A percentile compares a stretch with the other conserved stretches of the same genome.
These are phyloP conservation scores for Stephania yunnanensis DNA, from an alignment of 164 flowering plant genomes.

Conservation along the genomic window DNA sequence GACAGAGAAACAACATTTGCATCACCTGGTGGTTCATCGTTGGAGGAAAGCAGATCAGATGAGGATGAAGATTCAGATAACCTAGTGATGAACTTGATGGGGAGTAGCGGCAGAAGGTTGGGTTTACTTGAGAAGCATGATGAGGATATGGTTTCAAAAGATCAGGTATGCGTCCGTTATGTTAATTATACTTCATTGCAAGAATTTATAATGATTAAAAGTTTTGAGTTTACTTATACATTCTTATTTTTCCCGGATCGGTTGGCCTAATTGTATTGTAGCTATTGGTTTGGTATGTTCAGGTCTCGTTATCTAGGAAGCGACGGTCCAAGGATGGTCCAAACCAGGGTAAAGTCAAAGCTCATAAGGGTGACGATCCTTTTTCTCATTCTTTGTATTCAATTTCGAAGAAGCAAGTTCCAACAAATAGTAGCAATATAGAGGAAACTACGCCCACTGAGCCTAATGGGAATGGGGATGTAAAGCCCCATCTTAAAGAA, in stretches of 20 bases:
- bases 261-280: not conserved
- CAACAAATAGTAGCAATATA: slow-evolving; percentile 13
- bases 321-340: slow-evolving; percentile 10
- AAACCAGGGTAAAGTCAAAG: slow-evolving; percentile 9
- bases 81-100: slow-evolving; percentile 48
- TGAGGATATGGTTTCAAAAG: slow-evolving; percentile 8
- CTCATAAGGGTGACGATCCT: slow-evolving; percentile 22
- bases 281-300: not conserved
- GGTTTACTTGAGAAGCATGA: slow-evolving; percentile 11
- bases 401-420: slow-evolving; percentile 23
- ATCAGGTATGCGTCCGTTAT: slow-evolving; percentile 26
- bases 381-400: not conserved
- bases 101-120: slow-evolving; percentile 15
- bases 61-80: slow-evolving; percentile 40
- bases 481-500: slow-evolving; percentile 10
- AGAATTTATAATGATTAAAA: too few species aligned
- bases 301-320: slow-evolving; percentile 20
- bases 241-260: not conserved
- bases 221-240: not conserved
- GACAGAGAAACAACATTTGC: slow-evolving; percentile 10
- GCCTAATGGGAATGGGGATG: slow-evolving; percentile 15
- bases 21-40: slow-evolving; percentile 16
- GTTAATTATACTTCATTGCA: not conserved
- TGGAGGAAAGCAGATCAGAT: slow-evolving; percentile 26
- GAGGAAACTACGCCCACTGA: slow-evolving; percentile 15